A percentile compares a stretch with the other conserved stretches of the same genome.
Conservation (phyloP, 108 stramenopile genomes). For the Fragilariopsis cylindrus region DNA sequence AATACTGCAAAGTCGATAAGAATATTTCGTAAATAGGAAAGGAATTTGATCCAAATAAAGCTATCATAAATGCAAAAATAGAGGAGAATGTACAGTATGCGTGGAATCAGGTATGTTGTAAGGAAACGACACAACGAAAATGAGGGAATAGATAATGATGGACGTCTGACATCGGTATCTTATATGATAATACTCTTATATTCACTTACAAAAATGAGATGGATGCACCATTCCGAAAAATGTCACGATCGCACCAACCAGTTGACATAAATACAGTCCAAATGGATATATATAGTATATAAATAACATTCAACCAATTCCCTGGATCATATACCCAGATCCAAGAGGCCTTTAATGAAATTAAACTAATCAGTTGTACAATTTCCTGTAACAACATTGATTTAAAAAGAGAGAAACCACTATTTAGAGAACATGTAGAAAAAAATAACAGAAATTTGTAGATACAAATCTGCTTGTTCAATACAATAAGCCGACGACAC, state of each 20-base stretch:
- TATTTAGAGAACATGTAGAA: too few relatives aligned
- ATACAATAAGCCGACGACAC: too few relatives aligned
- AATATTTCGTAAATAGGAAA: conserved; percentile 50
- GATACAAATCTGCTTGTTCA: too few relatives aligned
- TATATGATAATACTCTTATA: too few relatives aligned
- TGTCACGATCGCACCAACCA: conserved; percentile 22
- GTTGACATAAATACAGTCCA: conserved; percentile 55
- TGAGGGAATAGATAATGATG: too few relatives aligned
- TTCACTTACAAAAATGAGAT: conserved; percentile 12
- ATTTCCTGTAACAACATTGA: conserved; percentile 53
- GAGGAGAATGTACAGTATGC: too few relatives aligned
- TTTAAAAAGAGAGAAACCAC: neutral
- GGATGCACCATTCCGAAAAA: conserved; percentile 47
- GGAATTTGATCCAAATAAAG: conserved; percentile 47
- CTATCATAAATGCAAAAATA: neutral
- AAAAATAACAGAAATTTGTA: too few relatives aligned
- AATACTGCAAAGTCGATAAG: conserved; percentile 67
- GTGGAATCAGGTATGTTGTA: too few relatives aligned
- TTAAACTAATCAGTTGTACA: conserved; percentile 53
- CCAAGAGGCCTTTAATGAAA: conserved; percentile 55
- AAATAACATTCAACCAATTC: conserved; percentile 65
- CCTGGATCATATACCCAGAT: conserved; percentile 62
- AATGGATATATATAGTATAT: conserved; percentile 45
- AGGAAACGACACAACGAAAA: too few relatives aligned
- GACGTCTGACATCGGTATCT: too few relatives aligned